Base-by-base conservation (phyloP, 1,139 yeast species). In the Arxiozyma slooffiae region DNA sequence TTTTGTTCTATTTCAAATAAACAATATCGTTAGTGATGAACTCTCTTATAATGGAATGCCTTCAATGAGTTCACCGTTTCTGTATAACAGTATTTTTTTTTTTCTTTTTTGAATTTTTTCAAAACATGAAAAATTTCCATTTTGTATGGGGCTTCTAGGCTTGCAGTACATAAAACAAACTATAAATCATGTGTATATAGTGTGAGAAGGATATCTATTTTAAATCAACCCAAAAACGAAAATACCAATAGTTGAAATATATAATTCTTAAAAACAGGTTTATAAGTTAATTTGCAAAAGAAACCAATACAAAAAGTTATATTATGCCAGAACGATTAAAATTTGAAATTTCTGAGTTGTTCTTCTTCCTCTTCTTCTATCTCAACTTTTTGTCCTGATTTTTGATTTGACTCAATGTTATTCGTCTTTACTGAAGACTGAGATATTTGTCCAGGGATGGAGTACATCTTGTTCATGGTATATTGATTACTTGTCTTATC, bases 381-480 rank as follows among this genome's bases (percentile, higher is more conserved):
- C 17, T 36, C 43, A 30, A 36, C 41, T 17, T 41, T 9, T 1
- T 41, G 5, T 38, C 22, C 38, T 22, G 38, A 21, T 17, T 20
- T 23, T 22, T 38, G 23, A n/a, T 30, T 37, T 8, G 17, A 16
- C 14, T 22, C 48, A 14, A 3, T 41, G 17, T 26, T 22, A 11
- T 17, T 16, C 2, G 17, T 41, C 20, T 50, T 46, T 7, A 38
- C 23, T n/a, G 41, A 47, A 11, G 26, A 39, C 8, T 40, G 43
- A 22, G 64, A 67, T 51, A 67, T 65, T 1, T 57, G 52, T 56
- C 59, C 40, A 61, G 41, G 69, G 39, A 60, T 61, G 7, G 52
- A 56, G 1, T 57, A 56, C 2, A 54, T 54, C 3, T 44, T 60
- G 1, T 30, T 30, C 36, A 30, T 11, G 11, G 36, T 36, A 11